phyloP scores from a whole-genome alignment of 441 rosid species.

The Arabidopsis hybrid region DNA sequence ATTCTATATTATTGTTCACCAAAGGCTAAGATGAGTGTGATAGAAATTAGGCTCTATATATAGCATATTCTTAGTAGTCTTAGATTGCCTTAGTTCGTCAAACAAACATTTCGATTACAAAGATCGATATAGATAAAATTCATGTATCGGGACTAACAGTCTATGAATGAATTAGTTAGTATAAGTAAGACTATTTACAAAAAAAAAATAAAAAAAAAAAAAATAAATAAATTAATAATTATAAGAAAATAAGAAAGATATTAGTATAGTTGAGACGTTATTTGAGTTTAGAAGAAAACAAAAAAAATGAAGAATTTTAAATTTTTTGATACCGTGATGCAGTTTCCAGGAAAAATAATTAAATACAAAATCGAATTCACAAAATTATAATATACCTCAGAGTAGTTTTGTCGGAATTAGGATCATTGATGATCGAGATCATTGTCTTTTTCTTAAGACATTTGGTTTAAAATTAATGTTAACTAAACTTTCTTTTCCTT shows the following conservation, averaged over 20 bases:
- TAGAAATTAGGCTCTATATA: not conserved
- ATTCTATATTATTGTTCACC: not conserved
- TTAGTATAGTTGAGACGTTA: conserved; percentile 21
- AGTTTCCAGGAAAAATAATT: conserved; percentile 33
- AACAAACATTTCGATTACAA: conserved; percentile 11
- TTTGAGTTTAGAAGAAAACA: conserved; percentile 32
- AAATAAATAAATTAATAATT: too few relatives aligned
- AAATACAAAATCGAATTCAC: conserved; percentile 34
- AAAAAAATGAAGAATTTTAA: conserved; percentile 29
- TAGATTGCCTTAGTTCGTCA: conserved; percentile 13
- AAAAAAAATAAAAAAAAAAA: too few relatives aligned
- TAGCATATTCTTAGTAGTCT: conserved; percentile 1
- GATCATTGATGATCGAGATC: conserved; percentile 42
- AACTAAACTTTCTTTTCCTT: not conserved
- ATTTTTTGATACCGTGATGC: conserved; percentile 16
- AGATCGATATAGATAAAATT: conserved; percentile 6
- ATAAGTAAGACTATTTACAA: not conserved
- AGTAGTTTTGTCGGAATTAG: conserved; percentile 47
- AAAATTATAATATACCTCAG: conserved; percentile 38
- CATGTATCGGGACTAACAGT: conserved; percentile 28
- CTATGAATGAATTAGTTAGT: conserved; percentile 6
- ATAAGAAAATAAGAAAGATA: not conserved
- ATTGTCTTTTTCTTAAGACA: conserved; percentile 34
- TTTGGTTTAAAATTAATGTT: not conserved
- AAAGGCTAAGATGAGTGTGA: conserved; percentile 2